phyloP scores from a whole-genome alignment of 805 yeast species.

The Kuraishia capsulata region DNA sequence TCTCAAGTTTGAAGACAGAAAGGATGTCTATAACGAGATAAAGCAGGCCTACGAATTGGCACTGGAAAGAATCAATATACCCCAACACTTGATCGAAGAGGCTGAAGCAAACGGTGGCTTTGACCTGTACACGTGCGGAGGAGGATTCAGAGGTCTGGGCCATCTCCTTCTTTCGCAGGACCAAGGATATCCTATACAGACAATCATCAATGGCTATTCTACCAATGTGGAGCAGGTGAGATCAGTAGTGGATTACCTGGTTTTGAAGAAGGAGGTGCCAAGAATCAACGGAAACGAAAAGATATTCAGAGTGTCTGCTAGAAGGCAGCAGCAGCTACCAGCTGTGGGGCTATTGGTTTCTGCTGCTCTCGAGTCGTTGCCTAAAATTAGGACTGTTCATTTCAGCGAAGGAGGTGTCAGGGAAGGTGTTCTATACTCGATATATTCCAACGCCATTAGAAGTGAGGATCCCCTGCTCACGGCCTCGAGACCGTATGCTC shows the following conservation, averaged over 20 bases:
- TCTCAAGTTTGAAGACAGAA: slow-evolving; percentile 39
- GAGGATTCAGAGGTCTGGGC: slow-evolving; percentile 67
- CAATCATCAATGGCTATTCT: slow-evolving; percentile 62
- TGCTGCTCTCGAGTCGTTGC: slow-evolving; percentile 55
- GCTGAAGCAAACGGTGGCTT: slow-evolving; percentile 52
- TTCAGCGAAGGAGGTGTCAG: slow-evolving; percentile 74
- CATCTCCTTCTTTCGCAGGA: slow-evolving; percentile 42
- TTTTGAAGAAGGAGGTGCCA: slow-evolving; percentile 40
- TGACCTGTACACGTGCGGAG: slow-evolving; percentile 61
- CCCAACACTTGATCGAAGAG: slow-evolving; percentile 36
- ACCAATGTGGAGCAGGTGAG: slow-evolving; percentile 44
- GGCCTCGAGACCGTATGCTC: slow-evolving; percentile 67
- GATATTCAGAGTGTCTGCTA: slow-evolving; percentile 56
- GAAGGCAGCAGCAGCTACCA: slow-evolving; percentile 59
- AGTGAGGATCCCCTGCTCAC: slow-evolving; percentile 61
- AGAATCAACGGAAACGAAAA: slow-evolving; percentile 24
- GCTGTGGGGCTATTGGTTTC: slow-evolving; percentile 56
- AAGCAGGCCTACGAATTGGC: slow-evolving; percentile 41
- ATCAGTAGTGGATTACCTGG: slow-evolving; percentile 39
- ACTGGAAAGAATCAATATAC: slow-evolving; percentile 40
- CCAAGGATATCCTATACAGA: slow-evolving; percentile 56
- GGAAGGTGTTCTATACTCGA: slow-evolving; percentile 64
- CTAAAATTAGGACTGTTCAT: slow-evolving; percentile 50
- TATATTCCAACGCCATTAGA: slow-evolving; percentile 46
- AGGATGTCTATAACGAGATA: slow-evolving; percentile 43